Evolutionary conservation across 768 basidiomycete species (phyloP).

Genomic region (Boletus subparvulus): DNA sequence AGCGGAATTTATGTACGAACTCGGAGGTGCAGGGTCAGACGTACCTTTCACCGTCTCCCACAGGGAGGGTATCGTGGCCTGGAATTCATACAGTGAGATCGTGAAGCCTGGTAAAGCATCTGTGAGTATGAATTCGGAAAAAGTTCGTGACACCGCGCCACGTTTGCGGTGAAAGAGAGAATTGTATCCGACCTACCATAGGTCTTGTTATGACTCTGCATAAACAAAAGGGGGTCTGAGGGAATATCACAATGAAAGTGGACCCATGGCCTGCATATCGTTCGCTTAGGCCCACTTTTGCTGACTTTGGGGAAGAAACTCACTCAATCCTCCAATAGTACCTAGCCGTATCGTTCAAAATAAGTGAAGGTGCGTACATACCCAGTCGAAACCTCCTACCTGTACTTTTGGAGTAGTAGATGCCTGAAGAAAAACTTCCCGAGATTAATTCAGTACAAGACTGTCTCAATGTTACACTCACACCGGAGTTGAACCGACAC

Average conservation of each 20-base stretch:
- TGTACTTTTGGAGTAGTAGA: constrained; percentile 29
- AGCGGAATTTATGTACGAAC: constrained; percentile 37
- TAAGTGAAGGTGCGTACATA: not conserved
- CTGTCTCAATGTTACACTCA: constrained; percentile 29
- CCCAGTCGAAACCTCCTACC: constrained; percentile 13
- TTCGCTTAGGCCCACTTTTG: constrained; percentile 29
- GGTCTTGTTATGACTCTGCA: constrained; percentile 53
- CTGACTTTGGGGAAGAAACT: constrained; percentile 30
- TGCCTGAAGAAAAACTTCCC: constrained; percentile 51
- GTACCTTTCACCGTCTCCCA: constrained; percentile 61
- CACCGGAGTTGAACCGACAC: constrained; percentile 75
- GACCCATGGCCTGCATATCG: constrained; percentile 43
- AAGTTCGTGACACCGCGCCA: not conserved
- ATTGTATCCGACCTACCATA: constrained; percentile 40
- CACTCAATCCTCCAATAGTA: constrained; percentile 34
- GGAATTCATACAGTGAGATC: constrained; percentile 60
- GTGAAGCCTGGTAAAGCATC: constrained; percentile 48
- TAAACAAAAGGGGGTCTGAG: constrained; percentile 52
- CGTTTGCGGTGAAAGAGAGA: not conserved
- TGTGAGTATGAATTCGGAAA: not conserved
- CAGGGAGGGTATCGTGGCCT: constrained; percentile 59
- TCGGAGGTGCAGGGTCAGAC: constrained; percentile 34
- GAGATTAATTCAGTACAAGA: not conserved
- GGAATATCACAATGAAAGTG: constrained; percentile 55
- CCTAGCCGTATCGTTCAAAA: constrained; percentile 2